Evolutionary conservation across 768 basidiomycete genomes (phyloP), one percentile per base, ranked within the genome.

Genomic region (Lentinula raphanica): DNA sequence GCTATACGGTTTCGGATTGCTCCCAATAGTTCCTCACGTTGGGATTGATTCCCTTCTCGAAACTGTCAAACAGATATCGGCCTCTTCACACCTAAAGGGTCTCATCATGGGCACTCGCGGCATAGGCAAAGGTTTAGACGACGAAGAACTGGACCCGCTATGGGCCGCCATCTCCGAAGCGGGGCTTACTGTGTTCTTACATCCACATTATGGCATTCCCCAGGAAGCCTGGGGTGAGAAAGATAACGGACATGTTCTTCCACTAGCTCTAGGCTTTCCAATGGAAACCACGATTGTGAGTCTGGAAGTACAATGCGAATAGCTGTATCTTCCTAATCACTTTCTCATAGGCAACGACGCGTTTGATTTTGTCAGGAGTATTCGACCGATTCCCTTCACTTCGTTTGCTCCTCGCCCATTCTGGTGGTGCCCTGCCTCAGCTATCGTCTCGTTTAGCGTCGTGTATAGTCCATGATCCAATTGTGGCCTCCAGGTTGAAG

Each of bases 261-360:
- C 92, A 2, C 80, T 94, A 53, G 90, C 91, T 0, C 78, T 93
- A 15, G 92, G 93, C 1, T 94, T 95, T 71, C 92, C 92, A 2
- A 88, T 94, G 65, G 93, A 94, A 73, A 94, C 92, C 17, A 93
- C 93, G 3, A 85, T 84, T 31, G 91, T 92, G 63, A 68, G 88
- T 76, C 40, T 17, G 27, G 17, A 49, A 29, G 25, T 11, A n/a
- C n/a, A n/a, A n/a, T n/a, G n/a, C n/a, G n/a, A n/a, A n/a, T n/a
- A n/a, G n/a, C n/a, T n/a, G n/a, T n/a, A n/a, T n/a, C n/a, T n/a
- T 28, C 15, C 8, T 8, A 39, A 28, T 29, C 45, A 29, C 6
- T n/a, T 31, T 53, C 56, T 8, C 58, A 80, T 59, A 82, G 81
- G 89, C 92, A 3, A 81, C 84, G 29, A 87, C 92, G 6, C 84